phyloP scores from a whole-genome alignment of 1,284 basidiomycete genomes.

The Phylloboletellus chloephorus region DNA sequence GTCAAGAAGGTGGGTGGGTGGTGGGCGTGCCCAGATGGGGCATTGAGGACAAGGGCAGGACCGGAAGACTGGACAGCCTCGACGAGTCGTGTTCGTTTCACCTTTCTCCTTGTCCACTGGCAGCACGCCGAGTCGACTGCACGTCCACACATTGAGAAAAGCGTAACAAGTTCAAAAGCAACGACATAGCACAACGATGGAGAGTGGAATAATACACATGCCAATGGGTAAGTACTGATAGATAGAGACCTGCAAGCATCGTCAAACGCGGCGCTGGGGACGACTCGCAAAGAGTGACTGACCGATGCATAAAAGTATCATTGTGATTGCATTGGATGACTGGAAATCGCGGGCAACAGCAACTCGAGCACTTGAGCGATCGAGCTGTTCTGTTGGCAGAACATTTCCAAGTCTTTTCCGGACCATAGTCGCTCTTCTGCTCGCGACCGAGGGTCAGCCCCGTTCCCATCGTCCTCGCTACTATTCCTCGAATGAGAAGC shows the following conservation, averaged over 20 bases:
- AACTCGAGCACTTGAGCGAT: slow-evolving; percentile 56
- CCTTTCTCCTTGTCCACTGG: background rate
- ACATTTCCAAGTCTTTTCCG: slow-evolving; percentile 58
- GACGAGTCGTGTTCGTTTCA: slow-evolving; percentile 12
- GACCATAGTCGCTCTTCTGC: slow-evolving; percentile 55
- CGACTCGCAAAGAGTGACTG: slow-evolving; percentile 10
- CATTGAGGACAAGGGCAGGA: slow-evolving; percentile 26
- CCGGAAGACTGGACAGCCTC: slow-evolving; percentile 22
- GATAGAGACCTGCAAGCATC: slow-evolving; percentile 19
- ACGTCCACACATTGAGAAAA: background rate
- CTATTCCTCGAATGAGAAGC: slow-evolving; percentile 31
- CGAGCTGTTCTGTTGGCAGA: slow-evolving; percentile 68
- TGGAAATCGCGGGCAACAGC: slow-evolving; percentile 42
- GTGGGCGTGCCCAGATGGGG: slow-evolving; percentile 16
- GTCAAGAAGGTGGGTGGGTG: slow-evolving; percentile 18
- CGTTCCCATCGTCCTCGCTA: slow-evolving; percentile 35
- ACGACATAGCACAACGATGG: slow-evolving; percentile 20
- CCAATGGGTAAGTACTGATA: slow-evolving; percentile 29
- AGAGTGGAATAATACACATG: slow-evolving; percentile 29
- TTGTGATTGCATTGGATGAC: slow-evolving; percentile 22
- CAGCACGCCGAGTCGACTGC: background rate
- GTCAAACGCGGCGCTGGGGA: slow-evolving; percentile 12
- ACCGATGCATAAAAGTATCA: slow-evolving; percentile 21
- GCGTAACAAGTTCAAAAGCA: slow-evolving; percentile 4
- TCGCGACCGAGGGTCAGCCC: slow-evolving; percentile 26